These are phyloP conservation scores for Erigeron canadensis DNA, from an alignment of 129 eudicot genomes.

Conservation along the genomic window DNA sequence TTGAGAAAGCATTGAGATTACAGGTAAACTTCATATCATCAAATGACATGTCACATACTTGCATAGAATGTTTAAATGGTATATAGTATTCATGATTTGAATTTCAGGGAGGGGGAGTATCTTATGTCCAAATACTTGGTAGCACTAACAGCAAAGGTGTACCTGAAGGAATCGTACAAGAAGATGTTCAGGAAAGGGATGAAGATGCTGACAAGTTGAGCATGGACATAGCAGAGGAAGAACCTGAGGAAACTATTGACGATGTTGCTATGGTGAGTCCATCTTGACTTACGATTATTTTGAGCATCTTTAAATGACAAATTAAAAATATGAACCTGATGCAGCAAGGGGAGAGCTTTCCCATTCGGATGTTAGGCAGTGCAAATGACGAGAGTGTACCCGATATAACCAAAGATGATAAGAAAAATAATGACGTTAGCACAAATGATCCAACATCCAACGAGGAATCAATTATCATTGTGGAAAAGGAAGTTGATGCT, in stretches of 20 bases:
- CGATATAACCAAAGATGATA: background rate
- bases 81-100: too few species aligned
- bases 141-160: background rate
- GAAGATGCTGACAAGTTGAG: background rate
- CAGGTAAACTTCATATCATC: conserved; percentile 16
- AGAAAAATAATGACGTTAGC: conserved; percentile 7
- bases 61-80: background rate
- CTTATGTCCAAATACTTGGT: conserved; percentile 14
- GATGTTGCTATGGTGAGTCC: conserved; percentile 17
- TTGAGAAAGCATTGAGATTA: conserved; percentile 35
- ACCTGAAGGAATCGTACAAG: background rate
- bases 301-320: background rate
- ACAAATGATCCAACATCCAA: conserved; percentile 2
- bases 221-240: background rate
- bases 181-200: background rate
- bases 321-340: background rate
- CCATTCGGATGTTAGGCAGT: background rate
- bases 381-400: conserved; percentile 17
- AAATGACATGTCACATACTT: background rate
- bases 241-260: conserved; percentile 9
- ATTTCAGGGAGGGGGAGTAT: background rate
- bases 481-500: background rate
- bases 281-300: background rate
- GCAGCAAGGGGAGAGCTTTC: conserved; percentile 22
- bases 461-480: background rate